These are phyloP conservation scores for Copromyces sp. DNA, from an alignment of 495 filamentous ascomycete species.

Conservation along the genomic window DNA sequence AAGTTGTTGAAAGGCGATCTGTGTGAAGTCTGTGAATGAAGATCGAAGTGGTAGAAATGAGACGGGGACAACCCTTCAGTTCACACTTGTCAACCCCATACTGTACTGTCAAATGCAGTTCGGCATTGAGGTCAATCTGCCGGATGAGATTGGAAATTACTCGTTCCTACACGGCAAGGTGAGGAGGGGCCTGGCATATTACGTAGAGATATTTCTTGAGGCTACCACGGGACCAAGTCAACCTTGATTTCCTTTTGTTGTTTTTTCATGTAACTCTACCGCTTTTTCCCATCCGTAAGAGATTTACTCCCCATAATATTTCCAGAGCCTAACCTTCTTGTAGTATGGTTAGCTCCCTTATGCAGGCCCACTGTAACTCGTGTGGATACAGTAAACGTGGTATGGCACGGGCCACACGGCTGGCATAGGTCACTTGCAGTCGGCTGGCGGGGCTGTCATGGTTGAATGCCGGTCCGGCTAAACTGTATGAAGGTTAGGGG, in stretches of 20 bases:
- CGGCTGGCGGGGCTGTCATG: too few species aligned
- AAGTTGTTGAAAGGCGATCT: not conserved
- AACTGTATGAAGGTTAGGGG: too few species aligned
- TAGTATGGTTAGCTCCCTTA: too few species aligned
- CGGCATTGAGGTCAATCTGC: not conserved
- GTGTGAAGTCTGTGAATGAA: not conserved
- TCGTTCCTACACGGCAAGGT: not conserved
- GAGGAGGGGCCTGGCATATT: not conserved
- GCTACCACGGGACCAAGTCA: not conserved
- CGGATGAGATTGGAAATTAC: not conserved
- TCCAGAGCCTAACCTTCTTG: too few species aligned
- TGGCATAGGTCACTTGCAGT: too few species aligned
- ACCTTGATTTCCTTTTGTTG: not conserved
- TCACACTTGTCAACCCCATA: not conserved
- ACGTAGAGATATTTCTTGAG: not conserved
- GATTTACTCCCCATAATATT: too few species aligned
- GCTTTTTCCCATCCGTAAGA: too few species aligned
- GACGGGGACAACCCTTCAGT: not conserved
- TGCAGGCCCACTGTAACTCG: too few species aligned
- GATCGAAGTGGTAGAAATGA: not conserved
- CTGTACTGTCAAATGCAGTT: not conserved
- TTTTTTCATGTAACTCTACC: not conserved
- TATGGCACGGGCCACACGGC: too few species aligned
- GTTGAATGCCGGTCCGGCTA: too few species aligned
- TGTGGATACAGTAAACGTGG: too few species aligned